These are phyloP conservation scores for Suillus brevipes DNA, from an alignment of 768 basidiomycete genomes.

Conservation along the genomic window DNA sequence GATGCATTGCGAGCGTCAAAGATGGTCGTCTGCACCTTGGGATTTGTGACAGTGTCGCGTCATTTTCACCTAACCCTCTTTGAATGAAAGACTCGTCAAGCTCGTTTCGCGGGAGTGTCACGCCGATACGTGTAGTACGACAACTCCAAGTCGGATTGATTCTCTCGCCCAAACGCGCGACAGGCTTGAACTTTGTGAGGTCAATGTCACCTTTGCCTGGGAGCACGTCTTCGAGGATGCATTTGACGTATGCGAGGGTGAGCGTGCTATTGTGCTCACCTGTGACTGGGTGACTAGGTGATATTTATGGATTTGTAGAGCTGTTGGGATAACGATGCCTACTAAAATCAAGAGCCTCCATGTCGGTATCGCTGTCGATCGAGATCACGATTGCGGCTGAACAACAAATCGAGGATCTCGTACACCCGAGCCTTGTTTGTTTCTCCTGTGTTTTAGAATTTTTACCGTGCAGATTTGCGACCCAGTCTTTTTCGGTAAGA, in stretches of 20 bases:
- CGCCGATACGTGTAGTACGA: no score
- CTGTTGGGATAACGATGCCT: conserved; percentile 33
- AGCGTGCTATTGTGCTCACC: conserved; percentile 30
- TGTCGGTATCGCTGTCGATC: conserved; percentile 31
- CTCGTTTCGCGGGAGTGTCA: no score
- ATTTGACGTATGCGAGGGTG: conserved; percentile 39
- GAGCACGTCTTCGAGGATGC: conserved; percentile 42
- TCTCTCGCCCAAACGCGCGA: conserved; percentile 40
- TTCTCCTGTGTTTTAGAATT: conserved; percentile 30
- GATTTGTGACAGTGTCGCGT: no score
- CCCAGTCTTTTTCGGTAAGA: conserved; percentile 31
- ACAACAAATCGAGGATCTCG: conserved; percentile 2
- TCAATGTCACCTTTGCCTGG: conserved; percentile 37
- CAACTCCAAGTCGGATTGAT: no score
- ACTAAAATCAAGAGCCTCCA: conserved; percentile 37
- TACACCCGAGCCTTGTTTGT: conserved; percentile 31
- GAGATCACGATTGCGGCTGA: background rate
- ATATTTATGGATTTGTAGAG: conserved; percentile 39
- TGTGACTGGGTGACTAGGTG: conserved; percentile 29
- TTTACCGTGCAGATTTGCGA: conserved; percentile 37
- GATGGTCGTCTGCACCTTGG: no score
- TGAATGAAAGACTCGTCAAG: no score
- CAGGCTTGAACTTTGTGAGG: conserved; percentile 34
- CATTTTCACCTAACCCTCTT: no score
- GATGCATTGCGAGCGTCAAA: no score